Conservation (phyloP, 805 yeast genomes). For the Hagleromyces aurorensis region DNA sequence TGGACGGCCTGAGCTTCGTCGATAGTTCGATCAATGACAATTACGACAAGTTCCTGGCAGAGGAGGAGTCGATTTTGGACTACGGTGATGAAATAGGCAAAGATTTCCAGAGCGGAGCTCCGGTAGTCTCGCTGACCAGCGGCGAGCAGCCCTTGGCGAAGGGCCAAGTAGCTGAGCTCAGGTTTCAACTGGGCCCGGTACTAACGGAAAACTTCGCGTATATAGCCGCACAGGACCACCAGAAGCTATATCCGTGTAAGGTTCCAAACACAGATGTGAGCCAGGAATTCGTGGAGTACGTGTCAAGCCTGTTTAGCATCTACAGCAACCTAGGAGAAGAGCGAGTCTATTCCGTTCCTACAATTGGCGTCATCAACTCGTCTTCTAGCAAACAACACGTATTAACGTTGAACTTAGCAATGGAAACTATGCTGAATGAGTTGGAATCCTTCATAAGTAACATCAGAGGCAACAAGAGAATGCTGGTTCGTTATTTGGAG, state of each 20-base stretch:
- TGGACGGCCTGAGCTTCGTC: slow-evolving; percentile 21
- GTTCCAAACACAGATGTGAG: slow-evolving; percentile 36
- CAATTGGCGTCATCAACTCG: slow-evolving; percentile 34
- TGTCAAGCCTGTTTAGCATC: slow-evolving; percentile 43
- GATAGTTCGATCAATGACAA: slow-evolving; percentile 6
- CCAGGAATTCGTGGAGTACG: slow-evolving; percentile 38
- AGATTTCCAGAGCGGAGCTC: slow-evolving; percentile 20
- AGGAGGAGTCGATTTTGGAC: slow-evolving; percentile 11
- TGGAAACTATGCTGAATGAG: slow-evolving; percentile 30
- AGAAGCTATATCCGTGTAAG: slow-evolving; percentile 36
- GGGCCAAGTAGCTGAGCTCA: slow-evolving; percentile 22
- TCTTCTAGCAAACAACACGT: slow-evolving; percentile 31
- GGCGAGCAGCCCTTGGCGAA: slow-evolving; percentile 10
- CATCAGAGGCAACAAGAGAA: slow-evolving; percentile 26
- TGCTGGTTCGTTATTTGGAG: slow-evolving; percentile 29
- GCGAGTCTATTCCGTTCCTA: slow-evolving; percentile 34
- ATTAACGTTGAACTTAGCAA: slow-evolving; percentile 31
- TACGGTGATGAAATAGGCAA: slow-evolving; percentile 19
- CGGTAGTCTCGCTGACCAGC: slow-evolving; percentile 14
- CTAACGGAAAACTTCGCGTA: slow-evolving; percentile 36
- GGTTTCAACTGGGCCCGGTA: slow-evolving; percentile 41
- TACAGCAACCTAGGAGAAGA: slow-evolving; percentile 44
- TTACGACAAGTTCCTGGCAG: slow-evolving; percentile 10
- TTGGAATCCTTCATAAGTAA: slow-evolving; percentile 29
- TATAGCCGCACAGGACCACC: slow-evolving; percentile 34